These are phyloP conservation scores for Dactylella cylindrospora DNA, from an alignment of 2,329 filamentous ascomycete genomes.

Conservation along the genomic window DNA sequence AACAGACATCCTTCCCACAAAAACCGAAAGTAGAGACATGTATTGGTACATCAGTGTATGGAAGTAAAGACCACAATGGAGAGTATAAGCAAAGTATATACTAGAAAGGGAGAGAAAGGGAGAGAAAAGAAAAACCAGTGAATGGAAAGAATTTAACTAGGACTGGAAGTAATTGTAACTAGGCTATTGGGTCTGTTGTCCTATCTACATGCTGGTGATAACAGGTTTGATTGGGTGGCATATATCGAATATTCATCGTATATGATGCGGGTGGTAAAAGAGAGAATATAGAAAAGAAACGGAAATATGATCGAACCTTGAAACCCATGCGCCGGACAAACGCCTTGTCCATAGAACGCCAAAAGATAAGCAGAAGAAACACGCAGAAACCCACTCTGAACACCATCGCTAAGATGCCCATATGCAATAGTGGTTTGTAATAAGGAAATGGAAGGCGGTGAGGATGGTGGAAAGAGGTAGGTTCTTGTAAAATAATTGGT, in stretches of 20 bases:
- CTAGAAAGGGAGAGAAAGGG: not conserved
- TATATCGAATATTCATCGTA: too few species aligned
- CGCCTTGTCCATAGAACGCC: slow-evolving; percentile 8
- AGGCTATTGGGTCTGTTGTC: too few species aligned
- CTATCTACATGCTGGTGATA: too few species aligned
- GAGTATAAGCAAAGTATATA: too few species aligned
- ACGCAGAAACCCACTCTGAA: slow-evolving; percentile 8
- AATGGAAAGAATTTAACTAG: too few species aligned
- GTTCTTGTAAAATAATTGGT: not conserved
- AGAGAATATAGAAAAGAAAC: not conserved
- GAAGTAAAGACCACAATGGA: too few species aligned
- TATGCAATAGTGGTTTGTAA: slow-evolving; percentile 3
- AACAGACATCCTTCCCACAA: too few species aligned
- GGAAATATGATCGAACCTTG: slow-evolving; percentile 8
- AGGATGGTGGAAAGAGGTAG: not conserved
- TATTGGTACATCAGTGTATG: too few species aligned
- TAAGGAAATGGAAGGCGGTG: slow-evolving; percentile 2
- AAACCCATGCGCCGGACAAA: slow-evolving; percentile 5
- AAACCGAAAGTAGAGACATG: too few species aligned
- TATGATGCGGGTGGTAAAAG: too few species aligned
- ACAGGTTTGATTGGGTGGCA: too few species aligned
- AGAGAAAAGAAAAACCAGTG: slow-evolving; percentile 1
- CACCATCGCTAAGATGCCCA: slow-evolving; percentile 34
- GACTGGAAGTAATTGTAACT: too few species aligned
- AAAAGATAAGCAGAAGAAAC: not conserved